Conservation (phyloP, 176 grass and related monocot species). For the Zea luxurians region DNA sequence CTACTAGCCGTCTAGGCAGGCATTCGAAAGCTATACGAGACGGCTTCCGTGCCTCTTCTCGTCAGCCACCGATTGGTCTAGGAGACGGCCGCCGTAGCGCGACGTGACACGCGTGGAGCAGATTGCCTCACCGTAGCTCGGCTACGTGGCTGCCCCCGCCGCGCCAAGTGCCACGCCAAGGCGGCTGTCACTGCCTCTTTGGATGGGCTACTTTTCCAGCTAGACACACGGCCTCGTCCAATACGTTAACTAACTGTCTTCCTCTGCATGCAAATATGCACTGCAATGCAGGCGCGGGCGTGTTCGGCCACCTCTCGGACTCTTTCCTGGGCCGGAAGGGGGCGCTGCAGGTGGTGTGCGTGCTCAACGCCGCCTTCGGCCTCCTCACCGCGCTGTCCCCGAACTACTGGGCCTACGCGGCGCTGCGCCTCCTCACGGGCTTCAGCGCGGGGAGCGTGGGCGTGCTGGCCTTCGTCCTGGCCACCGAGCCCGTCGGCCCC, state of each 20-base stretch:
- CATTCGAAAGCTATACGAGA: too few species aligned
- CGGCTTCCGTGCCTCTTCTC: not conserved
- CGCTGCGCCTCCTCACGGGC: slow-evolving; percentile 75
- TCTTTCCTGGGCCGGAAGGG: slow-evolving; percentile 76
- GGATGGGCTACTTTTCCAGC: not conserved
- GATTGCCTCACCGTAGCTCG: not conserved
- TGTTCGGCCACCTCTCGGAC: slow-evolving; percentile 87
- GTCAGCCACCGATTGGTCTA: not conserved
- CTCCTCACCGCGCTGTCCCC: slow-evolving; percentile 66
- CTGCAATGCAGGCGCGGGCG: slow-evolving; percentile 50
- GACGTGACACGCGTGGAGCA: not conserved
- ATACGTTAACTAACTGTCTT: not conserved
- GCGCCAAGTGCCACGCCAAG: not conserved
- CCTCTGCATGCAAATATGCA: not conserved
- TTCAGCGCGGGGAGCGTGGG: slow-evolving; percentile 86
- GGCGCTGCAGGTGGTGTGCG: slow-evolving; percentile 50
- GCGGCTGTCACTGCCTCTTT: not conserved
- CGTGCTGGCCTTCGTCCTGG: slow-evolving; percentile 78
- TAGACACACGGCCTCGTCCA: too few species aligned
- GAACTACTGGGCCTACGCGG: slow-evolving; percentile 56
- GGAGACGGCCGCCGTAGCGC: not conserved
- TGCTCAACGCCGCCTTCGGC: slow-evolving; percentile 73
- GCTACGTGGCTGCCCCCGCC: not conserved
- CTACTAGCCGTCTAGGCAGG: too few species aligned
- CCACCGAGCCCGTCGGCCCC: slow-evolving; percentile 77